Evolutionary conservation across 495 filamentous ascomycete genomes (phyloP).

Genomic region (Hamigera avellanea): DNA sequence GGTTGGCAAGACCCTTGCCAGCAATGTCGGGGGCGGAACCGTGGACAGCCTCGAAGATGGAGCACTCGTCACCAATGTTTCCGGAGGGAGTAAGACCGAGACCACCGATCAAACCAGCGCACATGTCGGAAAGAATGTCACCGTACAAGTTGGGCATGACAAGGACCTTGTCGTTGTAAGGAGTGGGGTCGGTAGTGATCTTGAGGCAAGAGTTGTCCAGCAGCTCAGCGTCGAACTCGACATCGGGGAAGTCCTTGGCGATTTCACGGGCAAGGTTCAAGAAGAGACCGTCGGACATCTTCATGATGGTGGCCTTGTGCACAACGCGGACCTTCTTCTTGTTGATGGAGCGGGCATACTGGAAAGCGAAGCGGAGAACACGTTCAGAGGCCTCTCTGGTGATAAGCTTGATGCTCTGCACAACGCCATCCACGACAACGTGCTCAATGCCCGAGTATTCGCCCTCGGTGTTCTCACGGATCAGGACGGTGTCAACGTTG

Average conservation of each 20-base stretch:
- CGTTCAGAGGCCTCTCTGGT: conserved; percentile 87
- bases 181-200: conserved; percentile 85
- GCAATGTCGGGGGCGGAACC: conserved; percentile 97
- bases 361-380: conserved; percentile 92
- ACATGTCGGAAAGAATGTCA: conserved; percentile 99
- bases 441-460: conserved; percentile 99
- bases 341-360: conserved; percentile 84
- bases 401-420: conserved; percentile 99
- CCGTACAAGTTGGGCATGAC: conserved; percentile 99
- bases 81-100: conserved; percentile 93
- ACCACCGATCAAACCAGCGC: conserved; percentile 94
- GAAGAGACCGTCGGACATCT: conserved; percentile 99
- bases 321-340: conserved; percentile 93
- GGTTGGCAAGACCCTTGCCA: conserved; percentile 90
- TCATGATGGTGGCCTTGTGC: conserved; percentile 99
- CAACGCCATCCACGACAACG: conserved; percentile 93
- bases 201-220: conserved; percentile 98
- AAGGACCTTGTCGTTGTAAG: conserved; percentile 98
- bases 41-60: conserved; percentile 99
- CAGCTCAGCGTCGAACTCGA: conserved; percentile 93
- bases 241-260: conserved; percentile 83
- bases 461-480: conserved; percentile 99
- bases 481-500: conserved; percentile 91
- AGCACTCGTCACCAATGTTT: conserved; percentile 98
- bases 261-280: conserved; percentile 71